phyloP scores from a whole-genome alignment of 192 early-diverging fungal species.

The Backusella macrospora region DNA sequence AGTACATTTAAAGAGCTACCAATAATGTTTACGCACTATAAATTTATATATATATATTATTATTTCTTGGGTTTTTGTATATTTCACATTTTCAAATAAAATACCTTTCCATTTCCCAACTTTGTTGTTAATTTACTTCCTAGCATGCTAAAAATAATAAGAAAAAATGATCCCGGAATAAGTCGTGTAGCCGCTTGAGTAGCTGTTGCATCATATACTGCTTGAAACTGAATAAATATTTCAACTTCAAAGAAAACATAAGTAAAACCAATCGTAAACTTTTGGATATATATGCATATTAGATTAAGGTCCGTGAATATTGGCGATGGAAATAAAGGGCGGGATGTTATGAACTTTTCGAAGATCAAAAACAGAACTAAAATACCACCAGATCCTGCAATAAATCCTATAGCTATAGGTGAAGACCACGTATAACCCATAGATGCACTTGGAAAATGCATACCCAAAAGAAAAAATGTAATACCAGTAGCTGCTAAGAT shows the following conservation, averaged over 20 bases:
- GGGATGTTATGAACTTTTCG: neutral
- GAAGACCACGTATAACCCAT: neutral
- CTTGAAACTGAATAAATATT: slow-evolving; percentile 1
- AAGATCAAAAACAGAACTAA: neutral
- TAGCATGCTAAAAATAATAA: neutral
- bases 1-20: neutral
- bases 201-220: no score
- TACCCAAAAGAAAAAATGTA: neutral
- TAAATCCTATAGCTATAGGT: neutral
- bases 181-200: no score
- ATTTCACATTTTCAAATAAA: neutral
- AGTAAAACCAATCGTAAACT: neutral
- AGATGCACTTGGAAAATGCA: neutral
- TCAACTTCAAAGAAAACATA: neutral
- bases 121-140: neutral
- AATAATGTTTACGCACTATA: neutral
- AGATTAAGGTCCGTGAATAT: neutral
- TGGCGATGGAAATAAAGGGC: neutral
- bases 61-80: no score
- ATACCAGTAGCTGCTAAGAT: neutral
- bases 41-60: neutral
- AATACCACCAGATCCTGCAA: neutral
- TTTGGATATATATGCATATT: neutral
- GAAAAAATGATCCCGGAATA: neutral
- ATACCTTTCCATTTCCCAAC: neutral